Evolutionary conservation across 208 protist species (phyloP).

Genomic region (Zelonia costaricensis): DNA sequence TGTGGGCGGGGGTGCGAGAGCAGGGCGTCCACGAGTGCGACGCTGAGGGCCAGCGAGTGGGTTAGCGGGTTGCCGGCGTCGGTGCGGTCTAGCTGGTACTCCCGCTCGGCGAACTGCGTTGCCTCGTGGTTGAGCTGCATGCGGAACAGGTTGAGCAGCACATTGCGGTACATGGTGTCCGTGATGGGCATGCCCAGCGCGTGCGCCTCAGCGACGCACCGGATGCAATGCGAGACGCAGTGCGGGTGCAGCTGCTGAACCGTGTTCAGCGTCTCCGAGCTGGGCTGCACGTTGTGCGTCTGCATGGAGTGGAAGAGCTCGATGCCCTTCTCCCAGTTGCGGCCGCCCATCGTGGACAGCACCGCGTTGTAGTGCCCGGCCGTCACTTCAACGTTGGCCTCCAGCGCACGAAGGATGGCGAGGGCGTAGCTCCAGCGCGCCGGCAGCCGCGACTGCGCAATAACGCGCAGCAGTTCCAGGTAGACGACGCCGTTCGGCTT

Average conservation of each 20-base stretch:
- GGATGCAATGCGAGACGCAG: constrained; percentile 64
- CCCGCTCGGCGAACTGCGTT: constrained; percentile 62
- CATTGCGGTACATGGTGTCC: constrained; percentile 76
- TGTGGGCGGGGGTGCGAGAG: constrained; percentile 65
- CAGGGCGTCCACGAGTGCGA: constrained; percentile 78
- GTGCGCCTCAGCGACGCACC: constrained; percentile 77
- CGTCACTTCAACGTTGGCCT: constrained; percentile 65
- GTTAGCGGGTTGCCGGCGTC: constrained; percentile 61
- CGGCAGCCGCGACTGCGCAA: constrained; percentile 44
- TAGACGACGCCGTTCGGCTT: constrained; percentile 77
- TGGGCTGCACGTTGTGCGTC: constrained; percentile 70
- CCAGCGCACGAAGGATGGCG: constrained; percentile 51
- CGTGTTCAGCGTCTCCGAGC: constrained; percentile 72
- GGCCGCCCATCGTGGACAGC: constrained; percentile 61
- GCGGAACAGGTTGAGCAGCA: constrained; percentile 66
- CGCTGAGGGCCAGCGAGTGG: constrained; percentile 53
- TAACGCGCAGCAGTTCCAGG: constrained; percentile 74
- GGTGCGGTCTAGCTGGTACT: constrained; percentile 44
- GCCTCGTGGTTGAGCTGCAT: constrained; percentile 79
- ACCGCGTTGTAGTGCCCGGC: constrained; percentile 88
- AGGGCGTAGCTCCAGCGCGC: constrained; percentile 60
- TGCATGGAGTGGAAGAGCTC: constrained; percentile 78
- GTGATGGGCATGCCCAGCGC: constrained; percentile 75
- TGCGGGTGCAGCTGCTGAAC: constrained; percentile 57
- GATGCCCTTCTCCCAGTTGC: constrained; percentile 56